Evolutionary conservation across 2,329 filamentous ascomycete species (phyloP).

Genomic region (Aspergillus ruber): DNA sequence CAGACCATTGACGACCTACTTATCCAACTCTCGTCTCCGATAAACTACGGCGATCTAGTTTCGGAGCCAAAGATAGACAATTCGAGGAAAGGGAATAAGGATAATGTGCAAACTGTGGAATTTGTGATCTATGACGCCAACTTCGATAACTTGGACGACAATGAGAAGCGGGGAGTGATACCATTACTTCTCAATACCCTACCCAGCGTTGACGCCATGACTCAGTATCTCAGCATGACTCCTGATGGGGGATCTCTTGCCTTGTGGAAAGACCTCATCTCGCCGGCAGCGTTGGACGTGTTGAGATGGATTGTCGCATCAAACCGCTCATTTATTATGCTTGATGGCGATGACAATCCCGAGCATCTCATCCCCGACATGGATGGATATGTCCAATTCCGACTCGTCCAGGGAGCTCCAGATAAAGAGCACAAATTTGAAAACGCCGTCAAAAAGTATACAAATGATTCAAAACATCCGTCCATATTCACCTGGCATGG

Average conservation of each 20-base stretch:
- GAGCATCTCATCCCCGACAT: conserved; percentile 58
- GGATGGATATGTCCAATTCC: conserved; percentile 67
- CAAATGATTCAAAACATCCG: conserved; percentile 45
- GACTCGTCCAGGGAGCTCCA: conserved; percentile 79
- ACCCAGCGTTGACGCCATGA: conserved; percentile 36
- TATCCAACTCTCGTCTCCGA: conserved; percentile 30
- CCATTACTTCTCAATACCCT: conserved; percentile 33
- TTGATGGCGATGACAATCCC: conserved; percentile 50
- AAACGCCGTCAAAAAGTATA: conserved; percentile 47
- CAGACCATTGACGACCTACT: conserved; percentile 38
- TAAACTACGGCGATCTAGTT: conserved; percentile 6
- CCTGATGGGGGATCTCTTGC: conserved; percentile 32
- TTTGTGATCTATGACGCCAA: conserved; percentile 30
- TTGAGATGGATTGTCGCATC: conserved; percentile 86
- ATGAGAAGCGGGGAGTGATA: conserved; percentile 25
- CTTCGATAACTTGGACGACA: conserved; percentile 32
- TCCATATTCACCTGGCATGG: conserved; percentile 87
- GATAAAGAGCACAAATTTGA: conserved; percentile 77
- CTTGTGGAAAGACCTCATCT: conserved; percentile 55
- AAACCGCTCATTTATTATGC: conserved; percentile 78
- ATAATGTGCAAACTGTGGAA: conserved; percentile 3
- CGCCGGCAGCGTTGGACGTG: conserved; percentile 59
- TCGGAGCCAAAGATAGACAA: not conserved
- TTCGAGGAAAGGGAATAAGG: not conserved
- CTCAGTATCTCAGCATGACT: conserved; percentile 34